phyloP scores from a whole-genome alignment of 2,329 filamentous ascomycete species.

The Zymoseptoria crescenta region DNA sequence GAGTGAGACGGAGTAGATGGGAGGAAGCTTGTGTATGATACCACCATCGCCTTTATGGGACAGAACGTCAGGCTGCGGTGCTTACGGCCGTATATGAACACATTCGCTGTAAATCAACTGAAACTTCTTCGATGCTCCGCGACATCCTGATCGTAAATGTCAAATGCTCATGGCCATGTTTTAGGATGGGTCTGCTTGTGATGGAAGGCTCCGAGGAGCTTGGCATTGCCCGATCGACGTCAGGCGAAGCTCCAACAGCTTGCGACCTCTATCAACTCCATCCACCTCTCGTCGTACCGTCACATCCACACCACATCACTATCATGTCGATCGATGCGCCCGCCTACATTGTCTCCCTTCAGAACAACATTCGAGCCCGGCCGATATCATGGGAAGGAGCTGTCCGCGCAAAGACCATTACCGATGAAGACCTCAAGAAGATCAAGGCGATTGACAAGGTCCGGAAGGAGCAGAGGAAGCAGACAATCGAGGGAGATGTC shows the following conservation, averaged over 20 bases:
- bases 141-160: background rate
- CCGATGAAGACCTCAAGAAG: conserved; percentile 85
- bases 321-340: conserved; percentile 86
- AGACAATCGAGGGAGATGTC: conserved; percentile 72
- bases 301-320: conserved; percentile 6
- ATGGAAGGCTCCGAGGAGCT: background rate
- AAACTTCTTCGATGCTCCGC: background rate
- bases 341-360: conserved; percentile 76
- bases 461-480: conserved; percentile 79
- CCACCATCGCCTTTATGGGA: background rate
- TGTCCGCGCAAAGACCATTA: conserved; percentile 86
- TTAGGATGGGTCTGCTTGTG: background rate
- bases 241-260: background rate
- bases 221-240: background rate
- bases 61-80: background rate
- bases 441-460: conserved; percentile 97
- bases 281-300: background rate
- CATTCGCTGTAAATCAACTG: background rate
- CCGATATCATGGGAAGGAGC: conserved; percentile 98
- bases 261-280: background rate
- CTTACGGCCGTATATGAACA: background rate
- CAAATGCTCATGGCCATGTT: background rate
- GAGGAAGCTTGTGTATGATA: background rate
- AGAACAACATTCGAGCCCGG: conserved; percentile 93
- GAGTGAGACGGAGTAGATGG: background rate